phyloP scores from a whole-genome alignment of 2,329 filamentous ascomycete species.

The Apiospora marii region DNA sequence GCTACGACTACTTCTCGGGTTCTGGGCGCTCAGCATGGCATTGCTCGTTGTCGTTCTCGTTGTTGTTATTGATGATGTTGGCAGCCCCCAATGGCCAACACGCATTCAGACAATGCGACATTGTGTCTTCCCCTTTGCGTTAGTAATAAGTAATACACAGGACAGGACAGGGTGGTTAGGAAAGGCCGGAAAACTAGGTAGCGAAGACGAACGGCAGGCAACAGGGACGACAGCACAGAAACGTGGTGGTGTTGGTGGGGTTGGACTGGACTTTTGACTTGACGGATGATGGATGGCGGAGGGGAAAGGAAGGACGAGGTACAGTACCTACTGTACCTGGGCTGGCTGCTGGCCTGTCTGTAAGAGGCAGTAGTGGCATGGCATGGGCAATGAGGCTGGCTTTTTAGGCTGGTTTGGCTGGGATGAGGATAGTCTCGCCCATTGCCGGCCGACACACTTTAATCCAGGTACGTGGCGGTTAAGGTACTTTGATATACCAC shows the following conservation, averaged over 20 bases:
- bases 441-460: constrained; percentile 11
- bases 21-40: neutral
- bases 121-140: neutral
- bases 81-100: neutral
- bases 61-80: neutral
- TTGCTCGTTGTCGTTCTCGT: neutral
- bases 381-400: constrained; percentile 10
- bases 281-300: neutral
- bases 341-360: neutral
- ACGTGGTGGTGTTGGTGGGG: constrained; percentile 17
- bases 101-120: constrained; percentile 11
- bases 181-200: neutral
- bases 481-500: constrained; percentile 15
- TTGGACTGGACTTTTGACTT: neutral
- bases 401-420: constrained; percentile 10
- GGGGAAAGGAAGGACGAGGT: neutral
- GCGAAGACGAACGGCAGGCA: neutral
- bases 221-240: constrained; percentile 6
- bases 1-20: neutral
- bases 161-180: neutral
- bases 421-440: constrained; percentile 13
- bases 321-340: neutral
- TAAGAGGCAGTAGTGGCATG: constrained; percentile 5
- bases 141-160: neutral
- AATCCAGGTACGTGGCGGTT: constrained; percentile 19